phyloP scores from a whole-genome alignment of 169 alveolate genomes.

The Eimeria acervulina region DNA sequence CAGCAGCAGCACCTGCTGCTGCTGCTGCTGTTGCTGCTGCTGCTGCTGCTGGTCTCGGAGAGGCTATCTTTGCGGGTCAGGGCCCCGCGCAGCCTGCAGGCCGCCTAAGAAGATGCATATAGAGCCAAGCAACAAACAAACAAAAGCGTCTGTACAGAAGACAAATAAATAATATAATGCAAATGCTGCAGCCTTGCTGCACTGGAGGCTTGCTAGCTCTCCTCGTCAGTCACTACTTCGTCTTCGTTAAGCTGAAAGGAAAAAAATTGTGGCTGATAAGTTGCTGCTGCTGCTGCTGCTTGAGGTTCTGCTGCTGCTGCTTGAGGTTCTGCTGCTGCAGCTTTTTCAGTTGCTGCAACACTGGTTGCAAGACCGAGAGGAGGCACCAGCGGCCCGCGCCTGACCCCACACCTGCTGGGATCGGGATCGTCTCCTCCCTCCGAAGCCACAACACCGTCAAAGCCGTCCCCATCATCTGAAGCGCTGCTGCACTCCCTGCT shows the following conservation, averaged over 20 bases:
- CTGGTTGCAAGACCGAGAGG: constrained; percentile 6
- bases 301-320: too few relatives aligned
- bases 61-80: too few relatives aligned
- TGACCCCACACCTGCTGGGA: not conserved
- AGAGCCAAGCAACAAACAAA: too few relatives aligned
- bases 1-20: not conserved
- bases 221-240: constrained; percentile 30
- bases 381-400: constrained; percentile 34
- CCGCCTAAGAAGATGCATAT: too few relatives aligned
- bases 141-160: too few relatives aligned
- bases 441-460: constrained; percentile 53
- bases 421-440: constrained; percentile 1
- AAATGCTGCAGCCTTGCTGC: too few relatives aligned
- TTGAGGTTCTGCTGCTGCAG: too few relatives aligned
- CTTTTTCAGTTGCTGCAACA: not conserved
- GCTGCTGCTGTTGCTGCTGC: not conserved
- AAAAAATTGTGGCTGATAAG: not conserved
- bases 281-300: not conserved
- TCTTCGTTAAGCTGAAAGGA: constrained; percentile 19
- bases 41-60: too few relatives aligned
- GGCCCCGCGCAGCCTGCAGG: too few relatives aligned
- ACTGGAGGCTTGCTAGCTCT: not conserved
- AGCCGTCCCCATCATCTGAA: constrained; percentile 28
- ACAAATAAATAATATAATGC: too few relatives aligned
- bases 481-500: constrained; percentile 1